phyloP scores from a whole-genome alignment of 2,329 filamentous ascomycete genomes.

The Pseudocercospora crystallina region DNA sequence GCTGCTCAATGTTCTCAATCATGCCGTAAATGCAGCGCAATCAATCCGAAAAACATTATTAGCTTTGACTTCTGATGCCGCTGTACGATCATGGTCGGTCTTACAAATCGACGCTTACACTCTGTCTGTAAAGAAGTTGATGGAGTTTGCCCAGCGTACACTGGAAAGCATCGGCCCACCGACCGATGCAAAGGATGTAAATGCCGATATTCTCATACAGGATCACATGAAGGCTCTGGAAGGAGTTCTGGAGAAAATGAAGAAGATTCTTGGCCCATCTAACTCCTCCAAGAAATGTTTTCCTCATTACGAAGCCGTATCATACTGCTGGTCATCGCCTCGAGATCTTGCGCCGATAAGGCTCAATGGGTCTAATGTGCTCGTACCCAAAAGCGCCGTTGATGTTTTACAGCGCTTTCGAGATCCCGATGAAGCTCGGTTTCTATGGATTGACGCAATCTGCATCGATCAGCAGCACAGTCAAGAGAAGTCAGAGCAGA shows the following conservation, averaged over 20 bases:
- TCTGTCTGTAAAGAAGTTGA: too few relatives aligned
- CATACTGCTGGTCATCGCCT: neutral
- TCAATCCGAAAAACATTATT: neutral
- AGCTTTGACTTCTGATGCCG: too few relatives aligned
- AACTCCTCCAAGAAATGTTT: too few relatives aligned
- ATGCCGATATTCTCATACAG: too few relatives aligned
- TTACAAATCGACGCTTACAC: too few relatives aligned
- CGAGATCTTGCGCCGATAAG: conserved; percentile 8
- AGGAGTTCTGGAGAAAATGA: conserved; percentile 6
- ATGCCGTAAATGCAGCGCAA: too few relatives aligned
- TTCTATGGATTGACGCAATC: neutral
- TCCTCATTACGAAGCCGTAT: neutral
- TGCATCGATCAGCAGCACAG: too few relatives aligned
- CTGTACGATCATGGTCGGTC: too few relatives aligned
- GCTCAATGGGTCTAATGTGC: conserved; percentile 10
- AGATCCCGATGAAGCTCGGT: conserved; percentile 12
- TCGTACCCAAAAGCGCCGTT: conserved; percentile 6
- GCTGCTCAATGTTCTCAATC: too few relatives aligned
- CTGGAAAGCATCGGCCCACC: neutral
- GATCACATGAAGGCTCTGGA: conserved; percentile 7
- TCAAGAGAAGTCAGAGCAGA: too few relatives aligned
- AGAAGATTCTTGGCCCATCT: too few relatives aligned
- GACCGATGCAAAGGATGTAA: neutral
- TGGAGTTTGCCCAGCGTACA: too few relatives aligned
- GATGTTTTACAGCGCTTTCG: conserved; percentile 7